Evolutionary conservation across 2,329 filamentous ascomycete genomes (phyloP), one percentile per base, ranked within the genome.

Genomic region (Alternaria sp.): DNA sequence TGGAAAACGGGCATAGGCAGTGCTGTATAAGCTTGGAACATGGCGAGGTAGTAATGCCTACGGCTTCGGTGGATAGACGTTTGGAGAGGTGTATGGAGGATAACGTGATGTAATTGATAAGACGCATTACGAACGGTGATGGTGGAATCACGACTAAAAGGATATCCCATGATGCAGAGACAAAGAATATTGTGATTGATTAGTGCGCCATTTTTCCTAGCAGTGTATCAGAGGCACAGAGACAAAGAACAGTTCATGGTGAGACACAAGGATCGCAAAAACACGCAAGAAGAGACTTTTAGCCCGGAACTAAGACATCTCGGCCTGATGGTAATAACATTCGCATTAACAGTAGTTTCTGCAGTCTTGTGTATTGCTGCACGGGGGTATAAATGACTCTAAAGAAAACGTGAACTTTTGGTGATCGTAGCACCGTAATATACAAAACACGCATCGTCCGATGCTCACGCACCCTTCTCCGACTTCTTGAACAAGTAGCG

Each of bases 401-500:
- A 36, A 25, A 5, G 20, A 36, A 27, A 50, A 36, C 25, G 10
- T 30, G 12, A 27, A 14, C 36, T 52, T 52, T 52, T 41, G 25
- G 16, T 52, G 32, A 14, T n/a, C 5, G 3, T 30, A 14, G 49
- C 49, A 52, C 3, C 34, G 25, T 41, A 38, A 38, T 43, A 1
- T 25, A 43, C 40, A 3, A 52, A 52, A 41, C 34, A 16, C 11
- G 14, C 22, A 2, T 38, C 4, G 1, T 18, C 28, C 2, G 49
- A 22, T 28, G 25, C 49, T 52, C 12, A 52, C 5, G 34, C 34
- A 16, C 36, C 49, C 34, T 52, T 52, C 7, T 52, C 49, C 7
- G 40, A 20, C 34, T 52, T 52, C 64, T 71, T 75, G 28, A 69
- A 74, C 14, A 71, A 38, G 16, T 58, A 69, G 16, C 68, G 66